Base-by-base conservation (phyloP, 768 basidiomycete species). In the Naganishia randhawae region DNA sequence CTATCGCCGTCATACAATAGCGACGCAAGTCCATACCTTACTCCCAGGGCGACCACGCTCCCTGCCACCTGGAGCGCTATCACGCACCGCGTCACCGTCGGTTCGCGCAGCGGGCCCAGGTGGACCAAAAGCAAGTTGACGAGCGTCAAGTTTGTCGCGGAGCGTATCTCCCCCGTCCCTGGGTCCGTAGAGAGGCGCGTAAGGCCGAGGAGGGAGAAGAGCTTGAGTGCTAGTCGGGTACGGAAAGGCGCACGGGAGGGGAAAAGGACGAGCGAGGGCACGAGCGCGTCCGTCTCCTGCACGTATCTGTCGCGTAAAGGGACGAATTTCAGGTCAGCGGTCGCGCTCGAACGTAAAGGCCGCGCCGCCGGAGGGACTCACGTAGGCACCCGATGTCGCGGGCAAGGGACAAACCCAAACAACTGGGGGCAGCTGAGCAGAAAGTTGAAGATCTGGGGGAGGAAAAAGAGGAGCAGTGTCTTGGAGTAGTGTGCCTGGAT, bases 371-470 rank as follows among this genome's bases (percentile, higher is more conserved):
- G 37, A n/a, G 27, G 65, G 11, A 76, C 86, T 72, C 75, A 93
- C 91, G 86, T 86, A 64, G 96, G 96, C 22, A 99, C 85, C 62
- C 96, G 86, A 81, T 99, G 96, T 55, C 96, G 83, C 6, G 96
- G 96, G 77, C 94, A 97, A 0, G 90, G 88, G 16, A 99, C 90
- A 19, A 99, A 81, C 0, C 91, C 91, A 75, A 98, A 97, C 2
- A 99, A 82, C 76, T 99, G 96, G 13, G 96, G 96, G 73, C 89
- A 90, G 14, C 92, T 95, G 42, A 97, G 83, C 57, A 98, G 65
- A 77, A 99, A 99, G 79, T 99, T 99, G 86, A 97, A 93, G 71
- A 96, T 89, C 78, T 99, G 96, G 4, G 96, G 96, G 54, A 99
- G 84, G 82, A 98, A 98, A 84, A 99, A 98, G 29, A 98, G 82